phyloP scores from a whole-genome alignment of 2,329 filamentous ascomycete genomes.

The Scortechinia acanthostroma region DNA sequence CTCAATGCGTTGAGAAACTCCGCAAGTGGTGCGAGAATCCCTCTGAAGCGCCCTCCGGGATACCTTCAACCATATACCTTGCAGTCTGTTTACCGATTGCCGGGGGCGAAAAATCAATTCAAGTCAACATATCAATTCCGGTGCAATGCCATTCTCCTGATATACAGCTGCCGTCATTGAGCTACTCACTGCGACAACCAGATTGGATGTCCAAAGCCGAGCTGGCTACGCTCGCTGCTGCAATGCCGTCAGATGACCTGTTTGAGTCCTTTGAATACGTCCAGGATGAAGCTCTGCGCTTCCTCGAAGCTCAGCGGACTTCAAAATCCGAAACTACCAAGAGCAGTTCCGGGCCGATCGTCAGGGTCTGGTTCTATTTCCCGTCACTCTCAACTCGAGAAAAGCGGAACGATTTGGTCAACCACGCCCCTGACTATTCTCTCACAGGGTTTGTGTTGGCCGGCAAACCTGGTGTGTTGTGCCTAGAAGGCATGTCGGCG shows the following conservation, averaged over 20 bases:
- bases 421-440: slow-evolving; percentile 37
- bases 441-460: slow-evolving; percentile 53
- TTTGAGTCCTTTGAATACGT: slow-evolving; percentile 34
- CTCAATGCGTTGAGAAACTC: slow-evolving; percentile 4
- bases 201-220: slow-evolving; percentile 42
- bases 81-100: slow-evolving; percentile 3
- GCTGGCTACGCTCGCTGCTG: slow-evolving; percentile 21
- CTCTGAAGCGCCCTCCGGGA: slow-evolving; percentile 3
- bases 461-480: slow-evolving; percentile 48
- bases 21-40: slow-evolving; percentile 5
- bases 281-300: slow-evolving; percentile 20
- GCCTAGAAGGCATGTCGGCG: slow-evolving; percentile 36
- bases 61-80: slow-evolving; percentile 6
- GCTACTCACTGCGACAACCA: slow-evolving; percentile 36
- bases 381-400: slow-evolving; percentile 50
- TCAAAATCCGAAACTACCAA: neutral
- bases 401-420: slow-evolving; percentile 49
- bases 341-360: slow-evolving; percentile 15
- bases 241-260: slow-evolving; percentile 32
- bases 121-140: slow-evolving; percentile 25
- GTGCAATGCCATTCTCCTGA: slow-evolving; percentile 9
- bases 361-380: slow-evolving; percentile 57
- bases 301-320: slow-evolving; percentile 13
- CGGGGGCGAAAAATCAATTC: slow-evolving; percentile 10
- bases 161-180: slow-evolving; percentile 28